phyloP scores from a whole-genome alignment of 2,329 filamentous ascomycete genomes.

The Fusarium sp. region DNA sequence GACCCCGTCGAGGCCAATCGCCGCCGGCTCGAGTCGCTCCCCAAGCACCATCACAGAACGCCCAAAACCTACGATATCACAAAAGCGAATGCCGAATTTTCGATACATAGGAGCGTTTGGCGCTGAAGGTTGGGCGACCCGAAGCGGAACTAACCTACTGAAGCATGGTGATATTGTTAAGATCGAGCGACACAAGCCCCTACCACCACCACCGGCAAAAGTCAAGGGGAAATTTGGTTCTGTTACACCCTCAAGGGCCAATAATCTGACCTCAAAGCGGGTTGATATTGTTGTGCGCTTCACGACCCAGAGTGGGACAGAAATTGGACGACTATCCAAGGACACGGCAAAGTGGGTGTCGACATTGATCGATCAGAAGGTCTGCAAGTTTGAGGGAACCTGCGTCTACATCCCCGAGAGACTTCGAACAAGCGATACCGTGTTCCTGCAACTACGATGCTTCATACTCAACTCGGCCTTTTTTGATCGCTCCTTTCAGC shows the following conservation, averaged over 20 bases:
- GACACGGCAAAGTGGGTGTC: constrained; percentile 93
- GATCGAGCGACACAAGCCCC: constrained; percentile 85
- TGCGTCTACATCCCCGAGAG: constrained; percentile 90
- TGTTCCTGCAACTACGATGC: constrained; percentile 87
- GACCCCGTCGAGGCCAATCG: constrained; percentile 7
- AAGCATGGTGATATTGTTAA: constrained; percentile 82
- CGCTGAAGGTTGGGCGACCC: constrained; percentile 88
- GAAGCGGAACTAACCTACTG: constrained; percentile 77
- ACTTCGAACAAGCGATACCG: constrained; percentile 86
- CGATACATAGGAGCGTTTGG: constrained; percentile 93
- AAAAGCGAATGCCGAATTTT: constrained; percentile 48
- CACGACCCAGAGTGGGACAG: constrained; percentile 77
- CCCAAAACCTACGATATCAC: constrained; percentile 15
- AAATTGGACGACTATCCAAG: constrained; percentile 86
- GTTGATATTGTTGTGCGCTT: constrained; percentile 92
- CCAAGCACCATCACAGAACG: constrained; percentile 16
- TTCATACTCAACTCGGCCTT: constrained; percentile 80
- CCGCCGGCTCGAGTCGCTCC: constrained; percentile 16
- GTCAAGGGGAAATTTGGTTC: constrained; percentile 53
- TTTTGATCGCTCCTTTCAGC: constrained; percentile 64
- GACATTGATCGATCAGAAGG: constrained; percentile 84
- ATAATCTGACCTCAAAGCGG: constrained; percentile 66
- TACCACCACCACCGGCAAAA: constrained; percentile 61
- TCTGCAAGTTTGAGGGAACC: constrained; percentile 84
- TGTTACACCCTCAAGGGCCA: constrained; percentile 48